Evolutionary conservation across 2,329 filamentous ascomycete species (phyloP).

Genomic region (Pestalotiopsis sp.): DNA sequence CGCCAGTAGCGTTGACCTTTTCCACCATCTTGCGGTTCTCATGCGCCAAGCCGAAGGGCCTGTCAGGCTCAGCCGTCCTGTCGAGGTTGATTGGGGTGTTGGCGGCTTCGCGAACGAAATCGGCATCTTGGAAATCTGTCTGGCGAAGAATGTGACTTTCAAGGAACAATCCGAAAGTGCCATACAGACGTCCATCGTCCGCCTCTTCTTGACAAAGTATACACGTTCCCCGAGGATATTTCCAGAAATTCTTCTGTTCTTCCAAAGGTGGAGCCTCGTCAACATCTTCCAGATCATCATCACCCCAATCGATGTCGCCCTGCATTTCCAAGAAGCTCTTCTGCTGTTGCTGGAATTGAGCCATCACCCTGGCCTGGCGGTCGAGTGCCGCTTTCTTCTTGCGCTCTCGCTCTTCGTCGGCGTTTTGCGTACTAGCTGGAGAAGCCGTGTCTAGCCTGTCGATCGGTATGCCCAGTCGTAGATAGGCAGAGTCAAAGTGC

Average conservation of each 20-base stretch:
- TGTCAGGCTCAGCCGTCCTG: slow-evolving; percentile 77
- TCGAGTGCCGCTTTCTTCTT: slow-evolving; percentile 92
- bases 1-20: slow-evolving; percentile 75
- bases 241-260: slow-evolving; percentile 77
- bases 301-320: slow-evolving; percentile 85
- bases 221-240: slow-evolving; percentile 90
- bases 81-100: slow-evolving; percentile 82
- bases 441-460: slow-evolving; percentile 83
- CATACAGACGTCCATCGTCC: slow-evolving; percentile 85
- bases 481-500: slow-evolving; percentile 72
- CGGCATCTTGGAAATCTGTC: slow-evolving; percentile 79
- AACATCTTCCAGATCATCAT: slow-evolving; percentile 77
- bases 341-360: slow-evolving; percentile 96
- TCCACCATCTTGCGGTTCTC: slow-evolving; percentile 80
- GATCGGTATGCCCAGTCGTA: slow-evolving; percentile 65
- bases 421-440: slow-evolving; percentile 68
- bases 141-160: slow-evolving; percentile 86
- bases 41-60: slow-evolving; percentile 88
- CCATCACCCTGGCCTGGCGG: slow-evolving; percentile 93
- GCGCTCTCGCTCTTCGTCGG: slow-evolving; percentile 74
- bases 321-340: slow-evolving; percentile 92
- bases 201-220: slow-evolving; percentile 97
- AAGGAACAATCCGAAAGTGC: slow-evolving; percentile 88
- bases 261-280: slow-evolving; percentile 61
- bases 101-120: slow-evolving; percentile 82